Evolutionary conservation across 2,329 filamentous ascomycete species (phyloP).

Genomic region (Clarireedia homoeocarpa): DNA sequence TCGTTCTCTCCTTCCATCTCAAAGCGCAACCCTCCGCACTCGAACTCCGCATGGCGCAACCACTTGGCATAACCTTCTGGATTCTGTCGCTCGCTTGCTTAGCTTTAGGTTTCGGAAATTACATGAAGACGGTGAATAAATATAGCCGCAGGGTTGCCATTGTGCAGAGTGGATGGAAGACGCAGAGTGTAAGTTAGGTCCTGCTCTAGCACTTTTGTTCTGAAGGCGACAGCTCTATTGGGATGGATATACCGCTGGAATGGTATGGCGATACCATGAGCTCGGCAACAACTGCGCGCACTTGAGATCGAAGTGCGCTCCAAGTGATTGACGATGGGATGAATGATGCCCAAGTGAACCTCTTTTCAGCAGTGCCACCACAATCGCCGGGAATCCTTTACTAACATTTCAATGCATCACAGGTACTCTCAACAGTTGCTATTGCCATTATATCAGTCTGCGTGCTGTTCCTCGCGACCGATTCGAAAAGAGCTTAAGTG

Average conservation of each 20-base stretch:
- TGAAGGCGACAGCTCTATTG: background rate
- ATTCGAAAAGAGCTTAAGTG: conserved; percentile 24
- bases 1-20: conserved; percentile 88
- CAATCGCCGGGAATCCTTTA: too few relatives aligned
- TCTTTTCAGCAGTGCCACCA: too few relatives aligned
- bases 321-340: too few relatives aligned
- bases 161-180: conserved; percentile 91
- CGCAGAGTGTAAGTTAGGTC: conserved; percentile 55
- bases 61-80: conserved; percentile 87
- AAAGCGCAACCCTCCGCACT: conserved; percentile 60
- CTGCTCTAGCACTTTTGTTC: background rate
- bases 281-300: too few relatives aligned
- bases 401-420: background rate
- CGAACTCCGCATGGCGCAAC: conserved; percentile 71
- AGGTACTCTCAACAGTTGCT: conserved; percentile 57
- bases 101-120: conserved; percentile 72
- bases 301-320: background rate
- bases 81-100: conserved; percentile 69
- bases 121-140: conserved; percentile 72
- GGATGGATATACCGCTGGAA: background rate
- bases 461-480: conserved; percentile 48
- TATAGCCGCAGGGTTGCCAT: conserved; percentile 73
- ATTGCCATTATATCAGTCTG: conserved; percentile 58
- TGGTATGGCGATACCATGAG: too few relatives aligned
- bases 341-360: too few relatives aligned